Base-by-base conservation (phyloP, 352 stramenopile genomes). In the Globisporangium heterothallicum region DNA sequence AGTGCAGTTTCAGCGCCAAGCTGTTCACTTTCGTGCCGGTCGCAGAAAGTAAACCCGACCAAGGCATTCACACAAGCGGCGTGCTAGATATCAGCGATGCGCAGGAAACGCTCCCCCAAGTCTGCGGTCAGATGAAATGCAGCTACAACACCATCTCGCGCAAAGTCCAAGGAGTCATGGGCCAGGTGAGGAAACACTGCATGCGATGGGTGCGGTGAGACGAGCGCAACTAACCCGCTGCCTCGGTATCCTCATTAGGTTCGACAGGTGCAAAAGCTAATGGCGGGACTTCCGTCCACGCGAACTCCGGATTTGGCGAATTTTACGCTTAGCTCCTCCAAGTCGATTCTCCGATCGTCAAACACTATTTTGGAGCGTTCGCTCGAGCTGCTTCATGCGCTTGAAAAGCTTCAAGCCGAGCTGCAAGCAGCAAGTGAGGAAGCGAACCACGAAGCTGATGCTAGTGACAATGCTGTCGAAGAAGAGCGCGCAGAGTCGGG, bases 111-210 rank as follows among this genome's bases (percentile, higher is more conserved):
- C 64, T 91, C 35, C 73, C 75, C 27, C 63, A 72, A 25, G 69
- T 91, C 16, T 91, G 80, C 42, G 76, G 75, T 5, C 72, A 83
- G 50, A 81, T 87, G 75, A 87, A 77, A 54, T 91, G 80, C 49
- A 59, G 70, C 30, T 89, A 86, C 51, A 72, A 58, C 24, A 58
- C 72, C 24, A 65, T 91, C 8, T 56, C 68, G 4, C 64, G 64
- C 3, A 73, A 73, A 47, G 49, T 91, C 14, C 68, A 63, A 3
- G 53, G 64, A 36, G 67, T 91, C n/a, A 72, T 65, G 44, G 54
- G 69, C 21, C 67, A 91, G 62, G 72, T 91, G 53, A 41, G 41
- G 25, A 4, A 21, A 12, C 10, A 19, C 4, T 24, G 21, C 16
- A 24, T 51, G 9, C 30, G 34, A 25, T 41, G n/a, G n/a, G n/a